Base-by-base conservation (phyloP, 1,284 basidiomycete genomes). In the Microbotryum saponariae region DNA sequence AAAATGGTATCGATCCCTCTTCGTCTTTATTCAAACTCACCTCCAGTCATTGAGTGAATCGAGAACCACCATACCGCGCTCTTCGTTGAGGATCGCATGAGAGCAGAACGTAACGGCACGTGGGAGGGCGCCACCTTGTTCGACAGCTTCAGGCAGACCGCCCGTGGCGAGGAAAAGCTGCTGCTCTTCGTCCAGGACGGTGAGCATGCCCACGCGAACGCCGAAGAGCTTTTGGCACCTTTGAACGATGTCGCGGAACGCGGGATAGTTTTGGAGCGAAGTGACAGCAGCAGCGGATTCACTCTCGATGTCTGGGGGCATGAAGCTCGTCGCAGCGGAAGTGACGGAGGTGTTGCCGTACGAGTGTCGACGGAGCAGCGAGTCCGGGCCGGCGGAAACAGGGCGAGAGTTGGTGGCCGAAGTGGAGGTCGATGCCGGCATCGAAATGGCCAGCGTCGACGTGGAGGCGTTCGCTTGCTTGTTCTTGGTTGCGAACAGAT, bases 101-200 rank as follows among this genome's bases (percentile, higher is more conserved):
- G 62, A 58, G 50, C 70, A 71, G 51, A 71, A 70, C 20, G 61
- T 58, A 20, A 65, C 65, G 21, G 55, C 59, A 12, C 70, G 56
- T 4, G 70, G 69, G 14, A 72, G 29, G 16, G 27, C 45, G n/a
- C 25, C n/a, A 31, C 51, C 51, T 25, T 29, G 51, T 23, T 63
- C 62, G 29, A 67, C 51, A 5, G 56, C 63, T 5, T 71, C 68
- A 14, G 67, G 65, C 57, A 72, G 58, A 16, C 70, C 70, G 20
- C 61, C 65, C 6, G 64, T 62, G 4, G 71, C 72, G 29, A 73
- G 63, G 65, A 73, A 72, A 31, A 72, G 60, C 57, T 73, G 72
- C 25, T 62, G 58, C 16, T 73, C 68, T 29, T 71, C 70, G 57
- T 72, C 69, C 31, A 73, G 63, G 23, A 73, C 62, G 3, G 71